phyloP scores from a whole-genome alignment of 2,329 filamentous ascomycete genomes.

The Nothopassalora personata region DNA sequence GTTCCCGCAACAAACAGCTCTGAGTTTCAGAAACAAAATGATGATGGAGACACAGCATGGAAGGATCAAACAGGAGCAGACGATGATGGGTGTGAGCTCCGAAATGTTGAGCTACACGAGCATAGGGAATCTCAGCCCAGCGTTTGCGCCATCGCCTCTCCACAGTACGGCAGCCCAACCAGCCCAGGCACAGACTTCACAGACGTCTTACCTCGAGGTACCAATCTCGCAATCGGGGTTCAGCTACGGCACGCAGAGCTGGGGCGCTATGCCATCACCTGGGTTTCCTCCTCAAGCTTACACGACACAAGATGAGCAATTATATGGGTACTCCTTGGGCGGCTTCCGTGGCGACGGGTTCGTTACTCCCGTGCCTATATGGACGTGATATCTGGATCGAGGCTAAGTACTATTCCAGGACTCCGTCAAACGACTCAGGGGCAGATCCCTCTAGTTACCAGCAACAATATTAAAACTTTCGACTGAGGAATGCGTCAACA shows the following conservation, averaged over 20 bases:
- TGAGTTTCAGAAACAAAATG: constrained; percentile 37
- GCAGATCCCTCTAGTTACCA: constrained; percentile 18
- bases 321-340: constrained; percentile 28
- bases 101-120: constrained; percentile 25
- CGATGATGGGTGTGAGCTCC: constrained; percentile 16
- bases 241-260: constrained; percentile 27
- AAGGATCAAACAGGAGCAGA: constrained; percentile 10
- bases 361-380: constrained; percentile 31
- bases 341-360: constrained; percentile 32
- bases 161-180: constrained; percentile 30
- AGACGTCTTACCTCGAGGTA: constrained; percentile 41
- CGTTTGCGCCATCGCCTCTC: constrained; percentile 45
- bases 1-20: constrained; percentile 41
- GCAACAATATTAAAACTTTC: constrained; percentile 4
- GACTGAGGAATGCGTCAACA: neutral
- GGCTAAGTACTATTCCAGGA: constrained; percentile 28
- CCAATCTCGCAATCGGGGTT: constrained; percentile 31
- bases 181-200: constrained; percentile 27
- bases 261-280: constrained; percentile 32
- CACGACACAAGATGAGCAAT: constrained; percentile 37
- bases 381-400: constrained; percentile 28
- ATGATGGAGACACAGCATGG: constrained; percentile 18
- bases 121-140: constrained; percentile 45
- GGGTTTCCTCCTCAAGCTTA: constrained; percentile 31
- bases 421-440: constrained; percentile 17